Evolutionary conservation across 768 basidiomycete genomes (phyloP), one percentile per base, ranked within the genome.

Genomic region (Amanita polypyramis): DNA sequence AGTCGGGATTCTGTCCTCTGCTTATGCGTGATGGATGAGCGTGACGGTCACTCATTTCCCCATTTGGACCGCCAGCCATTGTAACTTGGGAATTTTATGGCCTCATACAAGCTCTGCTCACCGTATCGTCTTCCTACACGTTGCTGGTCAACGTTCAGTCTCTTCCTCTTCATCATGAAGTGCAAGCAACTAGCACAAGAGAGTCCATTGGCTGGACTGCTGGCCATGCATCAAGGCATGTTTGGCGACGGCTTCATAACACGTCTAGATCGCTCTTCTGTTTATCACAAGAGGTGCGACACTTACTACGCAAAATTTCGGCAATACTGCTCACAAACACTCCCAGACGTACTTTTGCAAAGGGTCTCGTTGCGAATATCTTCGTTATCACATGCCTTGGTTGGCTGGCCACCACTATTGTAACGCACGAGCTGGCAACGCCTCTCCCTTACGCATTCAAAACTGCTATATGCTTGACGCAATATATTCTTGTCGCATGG

Each of bases 221-320:
- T 65, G 11, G 55, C 60, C 19, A 49, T 41, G 19, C 59, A 63
- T 41, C 58, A 65, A 25, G 55, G 59, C 44, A 19, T 49, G 7
- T 48, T 51, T 29, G 36, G 40, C n/a, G 52, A 37, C 36, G 62
- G 62, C 40, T 63, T 63, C 42, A 63, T 65, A 12, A 60, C 60
- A 7, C 60, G 60, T 38, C 51, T 63, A n/a, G 60, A 65, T 47
- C 51, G 57, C 34, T 61, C 61, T 9, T 52, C 61, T 5, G 46
- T 58, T 25, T 37, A 41, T 19, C 25, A 47, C 21, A 63, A 61
- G 51, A 49, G 55, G 63, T 62, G 21, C 20, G 17, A 10, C 25
- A 1, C 32, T 23, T 27, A 23, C 36, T 14, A 33, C 15, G 32
- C 7, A 11, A 27, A 27, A 27, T 27, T 36, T 20, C 19, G 44